Evolutionary conservation across 805 yeast genomes (phyloP).

Genomic region (Starmerella scarabaei): DNA sequence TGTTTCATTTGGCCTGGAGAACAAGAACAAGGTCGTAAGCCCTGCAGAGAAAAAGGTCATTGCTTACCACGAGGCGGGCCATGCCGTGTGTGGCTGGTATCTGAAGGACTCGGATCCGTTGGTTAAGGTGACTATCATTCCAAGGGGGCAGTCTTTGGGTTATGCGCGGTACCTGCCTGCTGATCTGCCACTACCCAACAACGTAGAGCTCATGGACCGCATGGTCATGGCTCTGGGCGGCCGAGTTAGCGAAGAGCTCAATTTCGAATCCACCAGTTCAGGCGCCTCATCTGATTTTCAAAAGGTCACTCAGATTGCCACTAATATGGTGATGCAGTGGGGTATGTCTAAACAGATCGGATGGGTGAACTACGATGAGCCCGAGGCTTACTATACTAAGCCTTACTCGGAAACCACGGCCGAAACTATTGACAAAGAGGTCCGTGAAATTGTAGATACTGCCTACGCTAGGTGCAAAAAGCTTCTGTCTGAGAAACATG

Average conservation of each 20-base stretch:
- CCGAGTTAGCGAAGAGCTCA: conserved; percentile 87
- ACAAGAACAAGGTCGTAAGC: conserved; percentile 68
- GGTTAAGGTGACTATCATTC: conserved; percentile 88
- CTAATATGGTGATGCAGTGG: conserved; percentile 76
- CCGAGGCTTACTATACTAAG: conserved; percentile 57
- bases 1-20: conserved; percentile 91
- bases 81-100: conserved; percentile 97
- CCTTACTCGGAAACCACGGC: conserved; percentile 87
- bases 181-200: conserved; percentile 67
- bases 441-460: conserved; percentile 60
- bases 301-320: conserved; percentile 88
- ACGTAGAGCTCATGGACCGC: conserved; percentile 68
- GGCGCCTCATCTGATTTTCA: conserved; percentile 97
- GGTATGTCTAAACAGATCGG: conserved; percentile 91
- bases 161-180: conserved; percentile 96
- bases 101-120: conserved; percentile 84
- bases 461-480: conserved; percentile 59
- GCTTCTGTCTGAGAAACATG: conserved; percentile 56
- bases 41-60: conserved; percentile 81
- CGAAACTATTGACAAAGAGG: conserved; percentile 66
- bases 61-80: conserved; percentile 98
- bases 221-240: conserved; percentile 98
- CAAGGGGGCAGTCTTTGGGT: conserved; percentile 93
- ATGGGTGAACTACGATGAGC: conserved; percentile 62
- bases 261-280: conserved; percentile 81